Evolutionary conservation across 2,329 filamentous ascomycete genomes (phyloP).

Genomic region (Boeremia exigua): DNA sequence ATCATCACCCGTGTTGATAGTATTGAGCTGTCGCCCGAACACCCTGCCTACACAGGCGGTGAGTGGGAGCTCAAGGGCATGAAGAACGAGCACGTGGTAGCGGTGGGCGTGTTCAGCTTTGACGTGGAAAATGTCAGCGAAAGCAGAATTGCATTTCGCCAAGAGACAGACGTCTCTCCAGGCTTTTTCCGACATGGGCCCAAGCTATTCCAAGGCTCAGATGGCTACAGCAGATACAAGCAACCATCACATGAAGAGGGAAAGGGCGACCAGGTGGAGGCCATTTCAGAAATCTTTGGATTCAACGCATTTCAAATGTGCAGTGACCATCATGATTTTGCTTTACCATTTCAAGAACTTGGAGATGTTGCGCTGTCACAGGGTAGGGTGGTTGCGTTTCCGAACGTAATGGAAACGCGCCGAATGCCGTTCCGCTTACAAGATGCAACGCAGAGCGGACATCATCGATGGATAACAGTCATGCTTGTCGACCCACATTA

Average conservation of each 20-base stretch:
- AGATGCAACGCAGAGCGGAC: background rate
- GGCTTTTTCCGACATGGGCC: background rate
- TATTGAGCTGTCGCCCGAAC: background rate
- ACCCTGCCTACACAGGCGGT: background rate
- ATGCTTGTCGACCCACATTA: background rate
- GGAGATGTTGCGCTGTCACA: background rate
- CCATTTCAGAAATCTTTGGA: background rate
- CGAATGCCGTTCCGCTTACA: background rate
- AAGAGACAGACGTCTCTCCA: background rate
- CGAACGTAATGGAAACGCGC: background rate
- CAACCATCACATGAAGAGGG: background rate
- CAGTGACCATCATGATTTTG: background rate
- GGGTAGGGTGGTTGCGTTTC: background rate
- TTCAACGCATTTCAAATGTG: background rate
- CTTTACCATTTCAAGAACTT: background rate
- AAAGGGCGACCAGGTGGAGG: background rate
- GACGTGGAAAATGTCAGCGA: background rate
- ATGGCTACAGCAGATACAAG: background rate
- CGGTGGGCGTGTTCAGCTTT: background rate
- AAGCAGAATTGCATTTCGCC: background rate
- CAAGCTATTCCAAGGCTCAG: background rate
- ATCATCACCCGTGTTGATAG: background rate
- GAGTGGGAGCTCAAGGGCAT: background rate
- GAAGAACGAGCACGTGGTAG: background rate
- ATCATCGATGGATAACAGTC: background rate